Evolutionary conservation across 1,139 yeast genomes (phyloP), one percentile per base, ranked within the genome.

Genomic region (Pichia sp.): DNA sequence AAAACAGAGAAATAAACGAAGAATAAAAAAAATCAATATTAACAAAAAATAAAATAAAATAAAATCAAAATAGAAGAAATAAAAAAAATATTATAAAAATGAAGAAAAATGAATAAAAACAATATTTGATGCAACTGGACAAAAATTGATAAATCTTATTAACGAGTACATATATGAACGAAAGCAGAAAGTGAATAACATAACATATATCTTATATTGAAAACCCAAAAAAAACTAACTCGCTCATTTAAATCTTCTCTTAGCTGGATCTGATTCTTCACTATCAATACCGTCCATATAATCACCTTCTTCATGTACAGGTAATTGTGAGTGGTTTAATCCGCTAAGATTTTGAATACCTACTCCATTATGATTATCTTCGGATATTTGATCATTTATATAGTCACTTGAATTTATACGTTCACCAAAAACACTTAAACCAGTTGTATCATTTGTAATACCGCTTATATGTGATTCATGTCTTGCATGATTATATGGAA

Each of bases 351-450:
- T 18, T 18, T 39, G 48, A 8, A 28, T 25, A 2, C 44, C 44
- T 30, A 30, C 42, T 10, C 26, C 28, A 11, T 11, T 10, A 10
- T 11, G 27, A 36, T 34, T 35, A 35, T 25, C 27, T 11, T 10
- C 25, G 18, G 5, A 4, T 5, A 18, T 18, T 33, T 28, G 29
- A 6, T 30, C 32, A 27, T 36, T 18, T 18, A 18, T 2, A 29
- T 43, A 42, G 37, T 47, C 49, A 39, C 26, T 36, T 25, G 48
- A 11, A 28, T 48, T 38, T 7, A 51, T 51, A 18, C 48, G 40
- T 37, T 51, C 53, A 18, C 53, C 53, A 29, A 32, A 44, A 9
- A 48, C 51, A 33, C 53, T 51, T 7, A 51, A 40, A 5, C 53
- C 52, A 9, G 38, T 46, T 9, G 53, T 51, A 41, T 31, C 43